Evolutionary conservation across 2,329 filamentous ascomycete genomes (phyloP), one percentile per base, ranked within the genome.

Genomic region (Colletotrichum tabaci): DNA sequence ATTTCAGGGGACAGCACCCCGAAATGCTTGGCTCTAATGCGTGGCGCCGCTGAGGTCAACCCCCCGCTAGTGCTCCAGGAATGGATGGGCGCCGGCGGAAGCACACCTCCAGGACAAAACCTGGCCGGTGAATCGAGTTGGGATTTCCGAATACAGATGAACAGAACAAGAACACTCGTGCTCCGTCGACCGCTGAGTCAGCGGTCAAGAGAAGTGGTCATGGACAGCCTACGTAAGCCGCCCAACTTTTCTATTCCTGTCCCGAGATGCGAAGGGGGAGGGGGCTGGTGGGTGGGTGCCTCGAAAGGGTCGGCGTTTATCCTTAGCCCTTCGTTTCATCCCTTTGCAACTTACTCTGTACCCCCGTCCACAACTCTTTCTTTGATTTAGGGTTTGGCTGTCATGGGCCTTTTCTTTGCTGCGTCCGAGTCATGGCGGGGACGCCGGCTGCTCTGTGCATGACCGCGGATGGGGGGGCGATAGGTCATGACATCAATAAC

Each of bases 321-420:
- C 61, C 55, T 66, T 60, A 66, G 12, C 55, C 9, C 38, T 12
- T 52, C 50, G 64, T 71, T 67, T 49, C 56, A 57, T 71, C 64
- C 65, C 53, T 66, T 15, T 12, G 13, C 46, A n/a, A n/a, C 46
- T 42, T 50, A 10, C 35, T 26, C 26, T 26, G 26, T 26, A 26
- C 26, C 26, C 26, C 40, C 42, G 46, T 50, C 61, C 56, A 70
- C 42, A 57, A 26, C 26, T 26, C 56, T 71, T 57, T 47, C 15
- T 30, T 61, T 5, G n/a, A 53, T 57, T 67, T 71, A 71, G 68
- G 44, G 57, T 71, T 71, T 62, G n/a, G 68, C 68, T 71, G 68
- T 63, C 68, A 71, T 64, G 68, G 58, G 57, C 57, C 52, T 46
- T 67, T 50, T 57, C 52, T 71, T 66, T 26, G 23, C 23, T 71